Evolutionary conservation across 495 filamentous ascomycete species (phyloP).

Genomic region (Hypoxylon lienhwacheense): DNA sequence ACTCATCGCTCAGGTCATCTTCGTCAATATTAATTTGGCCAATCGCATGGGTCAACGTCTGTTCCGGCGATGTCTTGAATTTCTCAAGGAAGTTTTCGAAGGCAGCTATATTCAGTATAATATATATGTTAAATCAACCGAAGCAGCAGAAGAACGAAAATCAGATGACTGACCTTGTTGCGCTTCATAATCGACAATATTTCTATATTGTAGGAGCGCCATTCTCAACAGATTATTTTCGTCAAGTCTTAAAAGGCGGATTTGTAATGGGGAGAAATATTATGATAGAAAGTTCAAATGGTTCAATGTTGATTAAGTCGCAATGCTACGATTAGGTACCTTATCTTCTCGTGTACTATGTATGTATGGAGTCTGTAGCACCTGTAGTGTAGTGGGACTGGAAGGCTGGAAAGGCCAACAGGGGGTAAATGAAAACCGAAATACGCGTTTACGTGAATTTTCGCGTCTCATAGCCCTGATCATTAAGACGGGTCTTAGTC

Average conservation of each 20-base stretch:
- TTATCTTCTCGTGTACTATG: too few relatives aligned
- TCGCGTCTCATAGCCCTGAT: conserved; percentile 36
- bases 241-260: conserved; percentile 1
- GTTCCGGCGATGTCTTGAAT: conserved; percentile 82
- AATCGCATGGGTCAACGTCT: conserved; percentile 73
- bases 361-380: background rate
- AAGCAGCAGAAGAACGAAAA: conserved; percentile 1
- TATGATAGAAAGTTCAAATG: conserved; percentile 15
- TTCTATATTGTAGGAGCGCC: conserved; percentile 74
- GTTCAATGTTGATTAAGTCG: conserved; percentile 8
- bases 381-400: background rate
- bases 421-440: background rate
- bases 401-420: conserved; percentile 36
- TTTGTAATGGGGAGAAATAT: conserved; percentile 21
- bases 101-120: conserved; percentile 54
- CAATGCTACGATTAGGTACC: conserved; percentile 28
- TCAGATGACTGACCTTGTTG: conserved; percentile 67
- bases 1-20: conserved; percentile 87
- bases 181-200: conserved; percentile 79
- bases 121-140: conserved; percentile 28
- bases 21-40: conserved; percentile 84
- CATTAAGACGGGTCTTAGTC: too few relatives aligned
- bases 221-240: conserved; percentile 50
- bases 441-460: conserved; percentile 40
- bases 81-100: conserved; percentile 85